A percentile compares a stretch with the other conserved stretches of the same genome.
Evolutionary conservation across 1,284 basidiomycete genomes (phyloP).

Genomic region (Moniliella sp.): DNA sequence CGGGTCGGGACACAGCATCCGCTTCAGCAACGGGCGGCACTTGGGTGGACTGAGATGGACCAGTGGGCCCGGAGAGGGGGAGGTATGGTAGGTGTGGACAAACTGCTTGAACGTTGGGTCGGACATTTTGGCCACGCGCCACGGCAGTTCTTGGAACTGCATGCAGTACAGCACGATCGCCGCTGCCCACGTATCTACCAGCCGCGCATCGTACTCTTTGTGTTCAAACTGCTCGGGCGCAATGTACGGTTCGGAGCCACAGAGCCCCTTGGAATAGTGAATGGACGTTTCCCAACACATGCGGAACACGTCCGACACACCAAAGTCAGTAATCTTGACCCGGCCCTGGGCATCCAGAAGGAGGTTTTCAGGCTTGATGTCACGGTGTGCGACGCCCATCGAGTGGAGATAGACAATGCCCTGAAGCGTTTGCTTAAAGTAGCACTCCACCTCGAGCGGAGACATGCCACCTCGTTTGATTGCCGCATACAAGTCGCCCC

Average conservation of each 20-base stretch:
- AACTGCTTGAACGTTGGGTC: slow-evolving; percentile 71
- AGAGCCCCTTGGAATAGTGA: slow-evolving; percentile 86
- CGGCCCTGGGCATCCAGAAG: slow-evolving; percentile 79
- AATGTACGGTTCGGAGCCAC: slow-evolving; percentile 93
- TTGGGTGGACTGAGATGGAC: slow-evolving; percentile 69
- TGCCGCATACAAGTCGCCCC: slow-evolving; percentile 84
- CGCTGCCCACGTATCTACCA: slow-evolving; percentile 92
- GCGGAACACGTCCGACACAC: slow-evolving; percentile 88
- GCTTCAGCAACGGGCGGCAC: slow-evolving; percentile 63
- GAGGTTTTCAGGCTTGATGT: slow-evolving; percentile 93
- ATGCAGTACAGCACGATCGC: slow-evolving; percentile 95
- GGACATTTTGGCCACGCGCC: slow-evolving; percentile 70
- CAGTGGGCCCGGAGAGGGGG: slow-evolving; percentile 39
- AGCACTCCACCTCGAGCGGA: slow-evolving; percentile 79
- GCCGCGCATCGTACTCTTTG: slow-evolving; percentile 89
- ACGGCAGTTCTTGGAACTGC: slow-evolving; percentile 40
- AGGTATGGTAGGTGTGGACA: slow-evolving; percentile 42
- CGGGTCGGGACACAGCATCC: slow-evolving; percentile 89
- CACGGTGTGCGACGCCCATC: slow-evolving; percentile 89
- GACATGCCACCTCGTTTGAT: slow-evolving; percentile 95
- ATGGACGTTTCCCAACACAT: slow-evolving; percentile 94
- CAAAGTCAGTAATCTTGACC: slow-evolving; percentile 97
- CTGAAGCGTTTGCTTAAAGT: slow-evolving; percentile 82
- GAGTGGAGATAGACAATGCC: slow-evolving; percentile 75
- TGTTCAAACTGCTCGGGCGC: slow-evolving; percentile 88